Percentiles rank a stretch among this genome's conserved stretches.
Evolutionary conservation across 306 rosid species (phyloP).

Genomic region (Abrus pulchellus): DNA sequence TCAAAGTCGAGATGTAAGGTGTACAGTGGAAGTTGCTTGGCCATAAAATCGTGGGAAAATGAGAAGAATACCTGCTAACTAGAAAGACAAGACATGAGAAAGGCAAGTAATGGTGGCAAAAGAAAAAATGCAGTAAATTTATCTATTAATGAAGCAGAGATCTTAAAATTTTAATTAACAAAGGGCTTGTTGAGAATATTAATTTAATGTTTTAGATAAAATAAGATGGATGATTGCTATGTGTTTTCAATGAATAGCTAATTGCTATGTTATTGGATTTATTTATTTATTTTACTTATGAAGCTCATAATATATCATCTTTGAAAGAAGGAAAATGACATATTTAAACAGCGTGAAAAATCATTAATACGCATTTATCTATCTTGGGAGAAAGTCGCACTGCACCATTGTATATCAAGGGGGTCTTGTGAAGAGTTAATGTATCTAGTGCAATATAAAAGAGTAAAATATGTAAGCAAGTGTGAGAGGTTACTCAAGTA

Average conservation of each 20-base stretch:
- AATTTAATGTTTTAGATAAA: background rate
- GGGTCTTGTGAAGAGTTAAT: background rate
- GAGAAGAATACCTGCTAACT: too few relatives aligned
- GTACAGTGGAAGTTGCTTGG: too few relatives aligned
- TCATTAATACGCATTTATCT: too few relatives aligned
- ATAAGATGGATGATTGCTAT: background rate
- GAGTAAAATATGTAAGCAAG: background rate
- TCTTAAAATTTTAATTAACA: too few relatives aligned
- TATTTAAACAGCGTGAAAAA: background rate
- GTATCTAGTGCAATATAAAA: background rate
- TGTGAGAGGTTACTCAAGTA: background rate
- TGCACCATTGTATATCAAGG: too few relatives aligned
- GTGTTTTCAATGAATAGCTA: background rate
- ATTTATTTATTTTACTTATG: background rate
- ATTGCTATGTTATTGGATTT: background rate
- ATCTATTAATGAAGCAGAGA: too few relatives aligned
- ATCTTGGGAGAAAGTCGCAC: too few relatives aligned
- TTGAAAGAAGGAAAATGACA: background rate
- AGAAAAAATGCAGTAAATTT: too few relatives aligned
- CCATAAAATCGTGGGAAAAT: too few relatives aligned
- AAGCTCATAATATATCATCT: background rate
- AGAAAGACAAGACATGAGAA: too few relatives aligned
- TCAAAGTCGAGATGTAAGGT: too few relatives aligned
- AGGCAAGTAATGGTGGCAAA: too few relatives aligned
- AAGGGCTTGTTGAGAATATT: background rate